These are phyloP conservation scores for Cladophialophora bantiana DNA, from an alignment of 2,329 filamentous ascomycete species.

Conservation along the genomic window DNA sequence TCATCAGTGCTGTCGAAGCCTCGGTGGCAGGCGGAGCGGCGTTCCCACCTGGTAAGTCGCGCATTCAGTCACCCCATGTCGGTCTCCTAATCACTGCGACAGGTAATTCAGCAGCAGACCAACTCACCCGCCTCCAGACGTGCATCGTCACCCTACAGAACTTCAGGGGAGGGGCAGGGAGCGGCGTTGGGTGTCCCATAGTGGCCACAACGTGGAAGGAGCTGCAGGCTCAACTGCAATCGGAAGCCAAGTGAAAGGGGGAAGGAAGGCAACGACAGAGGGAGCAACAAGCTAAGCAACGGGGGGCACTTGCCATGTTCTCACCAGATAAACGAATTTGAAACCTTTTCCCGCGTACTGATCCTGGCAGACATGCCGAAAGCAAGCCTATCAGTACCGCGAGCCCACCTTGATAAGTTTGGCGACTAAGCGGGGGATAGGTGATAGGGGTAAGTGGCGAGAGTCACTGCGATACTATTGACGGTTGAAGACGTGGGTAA, in stretches of 20 bases:
- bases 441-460: not conserved
- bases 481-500: not conserved
- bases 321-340: not conserved
- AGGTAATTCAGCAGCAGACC: constrained; percentile 32
- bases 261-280: not conserved
- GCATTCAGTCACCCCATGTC: not conserved
- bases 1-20: constrained; percentile 26
- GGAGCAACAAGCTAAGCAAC: not conserved
- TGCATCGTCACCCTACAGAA: constrained; percentile 37
- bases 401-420: not conserved
- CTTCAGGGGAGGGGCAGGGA: constrained; percentile 34
- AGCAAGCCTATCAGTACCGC: not conserved
- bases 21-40: constrained; percentile 24
- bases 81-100: constrained; percentile 3
- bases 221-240: constrained; percentile 29
- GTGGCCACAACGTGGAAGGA: constrained; percentile 36
- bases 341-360: not conserved
- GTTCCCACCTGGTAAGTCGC: constrained; percentile 30
- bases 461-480: not conserved
- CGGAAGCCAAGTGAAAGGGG: constrained; percentile 19
- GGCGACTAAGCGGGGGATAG: not conserved
- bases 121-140: constrained; percentile 35
- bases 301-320: not conserved
- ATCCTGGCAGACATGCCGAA: not conserved
- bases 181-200: constrained; percentile 35